Conservation (phyloP, 176 grass and related monocot genomes). For the Melocanna baccifera region DNA sequence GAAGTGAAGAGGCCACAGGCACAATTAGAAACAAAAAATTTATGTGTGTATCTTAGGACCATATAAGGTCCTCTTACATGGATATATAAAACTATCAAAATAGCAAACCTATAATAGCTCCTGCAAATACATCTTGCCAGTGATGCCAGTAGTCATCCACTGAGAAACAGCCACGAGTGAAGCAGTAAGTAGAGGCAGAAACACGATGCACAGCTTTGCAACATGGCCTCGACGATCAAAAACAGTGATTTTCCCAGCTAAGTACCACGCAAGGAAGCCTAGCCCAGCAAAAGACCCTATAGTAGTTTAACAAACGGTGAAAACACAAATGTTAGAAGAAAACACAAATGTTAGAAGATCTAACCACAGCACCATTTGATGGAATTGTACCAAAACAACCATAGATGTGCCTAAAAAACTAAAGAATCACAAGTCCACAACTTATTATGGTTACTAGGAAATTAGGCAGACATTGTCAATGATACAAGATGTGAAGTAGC, state of each 20-base stretch:
- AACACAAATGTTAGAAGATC: conserved; percentile 6
- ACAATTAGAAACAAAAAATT: not conserved
- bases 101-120: conserved; percentile 56
- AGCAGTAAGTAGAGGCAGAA: conserved; percentile 66
- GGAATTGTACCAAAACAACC: conserved; percentile 1
- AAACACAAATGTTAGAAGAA: not conserved
- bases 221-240: conserved; percentile 74
- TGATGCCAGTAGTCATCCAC: conserved; percentile 96
- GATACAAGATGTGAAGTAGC: not conserved
- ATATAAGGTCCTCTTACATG: not conserved
- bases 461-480: not conserved
- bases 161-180: conserved; percentile 69
- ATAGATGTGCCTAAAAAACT: conserved; percentile 2
- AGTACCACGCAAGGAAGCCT: conserved; percentile 83
- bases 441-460: not conserved
- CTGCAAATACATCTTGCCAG: conserved; percentile 83
- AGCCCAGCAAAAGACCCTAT: conserved; percentile 83
- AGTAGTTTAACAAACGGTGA: not conserved
- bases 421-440: not conserved
- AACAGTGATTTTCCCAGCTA: conserved; percentile 72
- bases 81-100: not conserved
- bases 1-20: conserved; percentile 16
- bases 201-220: conserved; percentile 66
- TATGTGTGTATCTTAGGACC: not conserved
- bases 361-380: not conserved